Evolutionary conservation across 2,329 filamentous ascomycete genomes (phyloP), one percentile per base, ranked within the genome.

Genomic region (Penicillium italicum): DNA sequence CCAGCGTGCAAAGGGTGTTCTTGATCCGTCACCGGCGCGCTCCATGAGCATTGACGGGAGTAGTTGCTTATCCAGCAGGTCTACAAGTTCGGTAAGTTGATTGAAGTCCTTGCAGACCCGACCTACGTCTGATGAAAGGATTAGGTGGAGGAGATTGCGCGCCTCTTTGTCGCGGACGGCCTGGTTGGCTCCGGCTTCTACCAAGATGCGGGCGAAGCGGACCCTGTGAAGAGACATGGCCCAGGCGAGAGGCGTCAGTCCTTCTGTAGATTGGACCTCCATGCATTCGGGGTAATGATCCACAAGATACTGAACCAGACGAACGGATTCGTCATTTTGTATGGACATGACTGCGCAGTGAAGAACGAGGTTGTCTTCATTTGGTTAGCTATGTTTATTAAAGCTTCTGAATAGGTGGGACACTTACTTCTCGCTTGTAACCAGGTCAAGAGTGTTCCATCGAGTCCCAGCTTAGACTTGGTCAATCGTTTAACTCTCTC

Each of bases 181-280:
- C 66, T 90, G 86, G 66, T 94, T 84, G 2, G 89, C 88, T 3
- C 88, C 89, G 26, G 82, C 83, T 1, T 80, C 76, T 48, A 93
- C 79, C 34, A 96, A 79, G 0, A 84, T 76, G 64, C 83, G 82
- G 16, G 82, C 71, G 31, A 65, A 69, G 16, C 55, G 60, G 9
- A 59, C 34, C 6, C 63, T 63, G 33, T 63, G 68, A 3, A 83
- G 73, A 2, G 77, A 73, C 58, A 85, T 87, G 1, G 90, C 89
- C 10, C 90, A 69, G 53, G 85, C 80, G 1, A 95, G 77, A 1
- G 90, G 89, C 0, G 89, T 92, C 1, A 68, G 62, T 18, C 70
- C 72, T 18, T 58, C 58, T 2, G 46, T 31, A 1, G 67, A 71
- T 64, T 84, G 89, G 47, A 80, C 77, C 54, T 91, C 83, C 1